Evolutionary conservation across 2,329 filamentous ascomycete species (phyloP), one percentile per base, ranked within the genome.

Genomic region (Geosmithia morbida): DNA sequence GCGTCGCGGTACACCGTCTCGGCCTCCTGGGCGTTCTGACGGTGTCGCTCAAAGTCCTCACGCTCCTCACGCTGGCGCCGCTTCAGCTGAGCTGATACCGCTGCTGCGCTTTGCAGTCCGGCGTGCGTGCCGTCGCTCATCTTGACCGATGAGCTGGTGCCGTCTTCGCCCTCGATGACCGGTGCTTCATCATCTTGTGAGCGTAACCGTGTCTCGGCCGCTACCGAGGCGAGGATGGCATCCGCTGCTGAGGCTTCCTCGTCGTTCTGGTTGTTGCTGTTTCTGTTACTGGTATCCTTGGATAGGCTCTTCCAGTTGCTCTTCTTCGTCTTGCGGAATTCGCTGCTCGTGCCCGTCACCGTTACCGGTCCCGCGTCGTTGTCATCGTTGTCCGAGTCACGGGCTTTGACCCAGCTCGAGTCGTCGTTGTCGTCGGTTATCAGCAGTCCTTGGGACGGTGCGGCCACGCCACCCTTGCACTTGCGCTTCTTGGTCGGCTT

Each of bases 1-100:
- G 94, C 92, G 65, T 98, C 92, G 56, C 92, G 85, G 62, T 97
- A 96, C 20, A 96, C 88, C 0, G 90, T 94, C 65, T 96, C 87
- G 56, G 83, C 75, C 30, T 77, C 75, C 49, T 69, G 66, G 41
- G 61, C 62, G 51, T 61, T 67, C 49, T 66, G 70, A 33, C 60
- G 54, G 55, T 62, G 64, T 51, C 52, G 56, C 50, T 71, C 67
- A 56, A 74, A 76, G 20, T 70, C 67, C 14, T 66, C 66, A n/a
- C 64, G 62, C 50, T 88, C 83, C 53, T 81, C 77, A 13, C 72
- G 75, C 53, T 82, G 79, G 16, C 85, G 79, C 58, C 77, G 75
- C 55, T 76, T 70, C 5, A 84, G 68, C 54, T 84, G 80, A 7
- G 77, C 79, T 1, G 80, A 80, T 18, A 96, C 87, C 39, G 90